Conservation (phyloP, 2,329 filamentous ascomycete genomes). For the Teratosphaeria viscida region DNA sequence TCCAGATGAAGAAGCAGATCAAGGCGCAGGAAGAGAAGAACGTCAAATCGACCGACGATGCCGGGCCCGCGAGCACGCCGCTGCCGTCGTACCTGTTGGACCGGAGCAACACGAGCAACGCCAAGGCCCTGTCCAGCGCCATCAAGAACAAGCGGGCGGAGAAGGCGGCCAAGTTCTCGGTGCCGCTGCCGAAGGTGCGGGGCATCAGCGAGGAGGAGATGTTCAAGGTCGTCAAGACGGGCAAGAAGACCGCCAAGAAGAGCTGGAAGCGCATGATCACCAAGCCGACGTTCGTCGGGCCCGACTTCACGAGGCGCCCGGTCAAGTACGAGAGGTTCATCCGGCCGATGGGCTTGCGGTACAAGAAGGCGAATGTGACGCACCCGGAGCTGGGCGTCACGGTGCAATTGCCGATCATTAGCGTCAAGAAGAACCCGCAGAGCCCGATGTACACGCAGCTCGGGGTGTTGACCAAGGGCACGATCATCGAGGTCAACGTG, state of each 20-base stretch:
- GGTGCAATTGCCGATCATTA: slow-evolving; percentile 59
- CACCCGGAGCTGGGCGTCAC: slow-evolving; percentile 77
- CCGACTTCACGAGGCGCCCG: slow-evolving; percentile 78
- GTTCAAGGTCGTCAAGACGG: slow-evolving; percentile 94
- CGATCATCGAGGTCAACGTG: slow-evolving; percentile 84
- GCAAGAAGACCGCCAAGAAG: slow-evolving; percentile 89
- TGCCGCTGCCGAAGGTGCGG: slow-evolving; percentile 86
- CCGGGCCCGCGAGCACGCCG: slow-evolving; percentile 69
- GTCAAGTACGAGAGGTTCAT: slow-evolving; percentile 53
- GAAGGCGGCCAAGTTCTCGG: slow-evolving; percentile 86
- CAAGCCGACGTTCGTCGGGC: slow-evolving; percentile 78
- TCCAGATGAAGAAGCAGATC: slow-evolving; percentile 93
- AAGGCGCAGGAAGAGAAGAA: slow-evolving; percentile 92
- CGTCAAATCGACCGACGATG: slow-evolving; percentile 71
- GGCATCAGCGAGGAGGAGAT: slow-evolving; percentile 94
- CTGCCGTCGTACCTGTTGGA: slow-evolving; percentile 91
- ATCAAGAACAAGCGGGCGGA: slow-evolving; percentile 95
- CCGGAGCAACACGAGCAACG: slow-evolving; percentile 56
- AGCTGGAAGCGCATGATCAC: slow-evolving; percentile 60
- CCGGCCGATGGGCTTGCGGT: slow-evolving; percentile 60
- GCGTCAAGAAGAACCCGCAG: slow-evolving; percentile 75
- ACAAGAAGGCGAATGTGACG: slow-evolving; percentile 61
- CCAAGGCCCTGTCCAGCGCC: slow-evolving; percentile 66
- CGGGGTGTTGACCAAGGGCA: slow-evolving; percentile 79
- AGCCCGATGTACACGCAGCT: slow-evolving; percentile 87